Evolutionary conservation across 2,329 filamentous ascomycete genomes (phyloP).

Genomic region (Colletotrichum truncatum): DNA sequence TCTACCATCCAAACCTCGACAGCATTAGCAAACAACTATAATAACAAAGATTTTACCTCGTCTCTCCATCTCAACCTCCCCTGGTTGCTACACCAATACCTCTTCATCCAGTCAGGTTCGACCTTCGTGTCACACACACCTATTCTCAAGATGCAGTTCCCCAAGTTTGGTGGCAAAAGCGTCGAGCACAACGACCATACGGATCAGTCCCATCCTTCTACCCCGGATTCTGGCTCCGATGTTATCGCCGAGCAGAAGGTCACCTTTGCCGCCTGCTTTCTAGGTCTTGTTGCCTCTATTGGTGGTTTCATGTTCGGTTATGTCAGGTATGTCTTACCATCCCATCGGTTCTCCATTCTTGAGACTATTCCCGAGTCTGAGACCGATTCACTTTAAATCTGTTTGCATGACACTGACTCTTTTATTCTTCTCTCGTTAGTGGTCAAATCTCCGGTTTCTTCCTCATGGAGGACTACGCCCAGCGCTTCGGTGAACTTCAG

Average conservation of each 20-base stretch:
- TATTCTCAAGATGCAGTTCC: constrained; percentile 28
- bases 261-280: constrained; percentile 53
- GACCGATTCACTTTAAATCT: not conserved
- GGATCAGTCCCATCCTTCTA: not conserved
- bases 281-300: constrained; percentile 62
- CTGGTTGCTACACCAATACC: not conserved
- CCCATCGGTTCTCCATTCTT: too few species aligned
- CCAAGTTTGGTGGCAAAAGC: constrained; percentile 24
- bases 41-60: not conserved
- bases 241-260: constrained; percentile 36
- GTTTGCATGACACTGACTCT: not conserved
- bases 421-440: constrained; percentile 42
- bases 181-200: constrained; percentile 25
- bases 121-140: not conserved
- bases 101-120: not conserved
- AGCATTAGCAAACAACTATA: not conserved
- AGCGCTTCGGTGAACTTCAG: constrained; percentile 59
- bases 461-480: constrained; percentile 64
- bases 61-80: not conserved
- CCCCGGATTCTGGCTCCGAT: constrained; percentile 9
- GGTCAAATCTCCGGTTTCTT: constrained; percentile 72
- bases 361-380: too few species aligned
- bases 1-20: not conserved
- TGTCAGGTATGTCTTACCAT: constrained; percentile 51
- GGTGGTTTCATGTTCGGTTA: constrained; percentile 69